phyloP scores from a whole-genome alignment of 2,329 filamentous ascomycete species.

The Escovopsis weberi region DNA sequence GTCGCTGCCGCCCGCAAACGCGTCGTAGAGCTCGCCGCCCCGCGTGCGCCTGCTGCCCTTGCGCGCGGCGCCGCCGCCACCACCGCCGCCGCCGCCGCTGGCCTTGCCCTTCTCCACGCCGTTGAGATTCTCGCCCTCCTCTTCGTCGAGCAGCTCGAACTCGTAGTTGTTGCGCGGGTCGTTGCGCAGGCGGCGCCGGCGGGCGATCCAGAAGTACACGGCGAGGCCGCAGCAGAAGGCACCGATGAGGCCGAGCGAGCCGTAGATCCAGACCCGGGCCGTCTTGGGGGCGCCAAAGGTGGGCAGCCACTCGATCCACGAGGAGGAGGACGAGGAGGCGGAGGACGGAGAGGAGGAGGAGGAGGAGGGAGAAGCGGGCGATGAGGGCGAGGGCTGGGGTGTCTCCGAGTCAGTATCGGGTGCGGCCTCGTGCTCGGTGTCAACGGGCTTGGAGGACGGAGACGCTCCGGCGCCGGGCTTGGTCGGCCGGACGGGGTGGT shows the following conservation, averaged over 20 bases:
- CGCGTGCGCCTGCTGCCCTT: slow-evolving; percentile 37
- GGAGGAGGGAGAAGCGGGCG: slow-evolving; percentile 8
- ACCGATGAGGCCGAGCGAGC: slow-evolving; percentile 68
- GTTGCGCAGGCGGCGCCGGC: slow-evolving; percentile 61
- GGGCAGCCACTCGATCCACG: slow-evolving; percentile 75
- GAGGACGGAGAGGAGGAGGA: slow-evolving; percentile 19
- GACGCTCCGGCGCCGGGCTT: slow-evolving; percentile 20
- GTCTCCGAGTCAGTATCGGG: too few species aligned
- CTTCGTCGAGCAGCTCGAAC: slow-evolving; percentile 81
- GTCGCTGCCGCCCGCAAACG: slow-evolving; percentile 74
- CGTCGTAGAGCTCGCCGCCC: slow-evolving; percentile 90
- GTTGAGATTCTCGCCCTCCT: slow-evolving; percentile 48
- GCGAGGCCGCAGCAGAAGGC: slow-evolving; percentile 70
- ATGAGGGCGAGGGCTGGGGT: too few species aligned
- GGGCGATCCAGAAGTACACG: slow-evolving; percentile 68
- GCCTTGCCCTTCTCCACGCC: slow-evolving; percentile 43
- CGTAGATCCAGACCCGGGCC: slow-evolving; percentile 90
- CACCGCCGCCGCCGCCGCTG: slow-evolving; percentile 36
- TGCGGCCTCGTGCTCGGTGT: slow-evolving; percentile 9
- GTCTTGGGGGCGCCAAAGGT: slow-evolving; percentile 78
- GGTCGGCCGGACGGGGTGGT: slow-evolving; percentile 51
- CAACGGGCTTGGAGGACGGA: slow-evolving; percentile 7
- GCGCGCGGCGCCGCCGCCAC: slow-evolving; percentile 27
- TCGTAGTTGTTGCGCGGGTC: slow-evolving; percentile 74
- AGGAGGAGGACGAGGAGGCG: slow-evolving; percentile 42